phyloP scores from a whole-genome alignment of 495 filamentous ascomycete species.

The Hypoxylon perforatum region DNA sequence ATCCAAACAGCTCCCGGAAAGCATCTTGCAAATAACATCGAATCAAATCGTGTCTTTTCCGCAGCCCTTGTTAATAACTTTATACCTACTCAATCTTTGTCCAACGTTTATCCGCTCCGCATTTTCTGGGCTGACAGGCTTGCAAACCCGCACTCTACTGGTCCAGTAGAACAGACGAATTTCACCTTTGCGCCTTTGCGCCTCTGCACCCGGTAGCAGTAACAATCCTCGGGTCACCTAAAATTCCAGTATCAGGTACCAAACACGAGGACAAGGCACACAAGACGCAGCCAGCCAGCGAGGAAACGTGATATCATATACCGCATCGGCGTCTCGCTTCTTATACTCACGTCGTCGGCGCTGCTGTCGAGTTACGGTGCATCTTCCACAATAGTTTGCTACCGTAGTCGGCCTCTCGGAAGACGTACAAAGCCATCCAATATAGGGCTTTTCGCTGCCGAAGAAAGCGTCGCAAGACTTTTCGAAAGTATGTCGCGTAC shows the following conservation, averaged over 20 bases:
- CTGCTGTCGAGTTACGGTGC: slow-evolving; percentile 25
- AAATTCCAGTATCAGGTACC: slow-evolving; percentile 26
- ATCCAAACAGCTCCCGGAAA: slow-evolving; percentile 48
- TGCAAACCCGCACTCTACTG: neutral
- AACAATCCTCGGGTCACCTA: slow-evolving; percentile 35
- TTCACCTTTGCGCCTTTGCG: no score
- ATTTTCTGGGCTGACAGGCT: slow-evolving; percentile 37
- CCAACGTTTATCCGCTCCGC: slow-evolving; percentile 42
- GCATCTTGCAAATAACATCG: slow-evolving; percentile 44
- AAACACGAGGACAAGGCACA: slow-evolving; percentile 36
- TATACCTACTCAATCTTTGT: slow-evolving; percentile 29
- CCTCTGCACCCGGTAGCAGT: slow-evolving; percentile 21
- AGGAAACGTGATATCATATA: slow-evolving; percentile 28
- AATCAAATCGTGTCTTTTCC: slow-evolving; percentile 44
- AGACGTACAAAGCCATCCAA: slow-evolving; percentile 13
- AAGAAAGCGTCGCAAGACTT: slow-evolving; percentile 18
- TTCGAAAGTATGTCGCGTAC: slow-evolving; percentile 29
- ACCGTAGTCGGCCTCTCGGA: slow-evolving; percentile 2
- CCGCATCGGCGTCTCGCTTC: slow-evolving; percentile 23
- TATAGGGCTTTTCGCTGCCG: slow-evolving; percentile 6
- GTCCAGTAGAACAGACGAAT: neutral
- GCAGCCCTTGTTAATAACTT: slow-evolving; percentile 24
- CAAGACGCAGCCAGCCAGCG: slow-evolving; percentile 23
- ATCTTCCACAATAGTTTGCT: slow-evolving; percentile 7
- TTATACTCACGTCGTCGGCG: slow-evolving; percentile 29